Conservation (phyloP, 1,284 basidiomycete genomes). For the Cerrena zonata region DNA sequence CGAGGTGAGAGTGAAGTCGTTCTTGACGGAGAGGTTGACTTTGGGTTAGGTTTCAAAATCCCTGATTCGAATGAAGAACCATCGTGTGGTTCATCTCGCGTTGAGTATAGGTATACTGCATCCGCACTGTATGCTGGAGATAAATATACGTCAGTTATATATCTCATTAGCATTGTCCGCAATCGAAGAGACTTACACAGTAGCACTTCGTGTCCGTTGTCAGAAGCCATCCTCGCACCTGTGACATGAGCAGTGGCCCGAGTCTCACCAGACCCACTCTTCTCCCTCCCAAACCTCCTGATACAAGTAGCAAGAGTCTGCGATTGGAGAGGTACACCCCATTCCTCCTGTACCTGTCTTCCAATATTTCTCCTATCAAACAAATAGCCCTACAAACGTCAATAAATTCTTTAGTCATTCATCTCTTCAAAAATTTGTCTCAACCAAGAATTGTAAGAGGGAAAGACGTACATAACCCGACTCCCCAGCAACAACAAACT, state of each 20-base stretch:
- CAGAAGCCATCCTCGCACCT: constrained; percentile 69
- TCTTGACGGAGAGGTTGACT: background rate
- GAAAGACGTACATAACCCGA: constrained; percentile 52
- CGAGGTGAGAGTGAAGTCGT: background rate
- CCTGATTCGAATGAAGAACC: constrained; percentile 6
- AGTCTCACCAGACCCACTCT: constrained; percentile 30
- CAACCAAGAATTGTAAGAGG: too few species aligned
- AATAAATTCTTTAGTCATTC: too few species aligned
- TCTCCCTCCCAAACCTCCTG: constrained; percentile 68
- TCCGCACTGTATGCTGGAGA: constrained; percentile 69
- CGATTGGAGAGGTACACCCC: constrained; percentile 55
- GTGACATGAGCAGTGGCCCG: constrained; percentile 63
- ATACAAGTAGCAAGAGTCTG: constrained; percentile 72
- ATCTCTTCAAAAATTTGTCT: too few species aligned
- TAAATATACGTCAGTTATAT: constrained; percentile 5
- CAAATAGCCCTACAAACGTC: constrained; percentile 63
- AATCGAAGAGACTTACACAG: constrained; percentile 38
- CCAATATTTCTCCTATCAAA: constrained; percentile 82
- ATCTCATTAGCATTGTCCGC: background rate
- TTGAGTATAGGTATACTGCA: constrained; percentile 77
- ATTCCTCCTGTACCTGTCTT: constrained; percentile 60
- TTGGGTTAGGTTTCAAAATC: background rate
- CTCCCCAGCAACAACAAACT: constrained; percentile 71
- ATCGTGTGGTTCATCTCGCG: constrained; percentile 53
- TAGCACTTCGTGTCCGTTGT: constrained; percentile 78